Evolutionary conservation across 805 yeast genomes (phyloP), one percentile per base, ranked within the genome.

Genomic region (Suhomyces sp.): DNA sequence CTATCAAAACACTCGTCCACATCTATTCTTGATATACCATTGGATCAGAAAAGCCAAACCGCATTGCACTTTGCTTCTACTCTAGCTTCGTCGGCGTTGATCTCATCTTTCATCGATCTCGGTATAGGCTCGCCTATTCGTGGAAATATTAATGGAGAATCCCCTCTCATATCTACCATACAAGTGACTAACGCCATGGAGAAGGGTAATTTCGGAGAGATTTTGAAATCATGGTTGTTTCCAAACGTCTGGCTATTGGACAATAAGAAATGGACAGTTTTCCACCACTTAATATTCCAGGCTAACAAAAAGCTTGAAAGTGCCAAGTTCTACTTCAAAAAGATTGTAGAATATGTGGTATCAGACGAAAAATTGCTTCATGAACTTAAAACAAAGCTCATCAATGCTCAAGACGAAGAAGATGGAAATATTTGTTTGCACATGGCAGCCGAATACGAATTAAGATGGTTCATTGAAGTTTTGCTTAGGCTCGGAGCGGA

Each of bases 181-280:
- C 83, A 80, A 68, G 97, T 84, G 49, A 91, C 91, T 48, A 90
- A 89, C 63, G 81, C 91, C 55, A 85, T 86, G 70, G 97, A 90
- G 58, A 80, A 83, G 55, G 84, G 87, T 0, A 81, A 89, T 15
- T 94, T 94, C 69, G 80, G 80, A 47, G 81, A 81, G 48, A 68
- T 94, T 47, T 73, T 94, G 49, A 86, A 84, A 58, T 57, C 65
- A 33, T 75, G 84, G 61, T 69, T 93, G 24, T 88, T 87, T 65
- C 97, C 97, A 0, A 60, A 63, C 48, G 55, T 75, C 46, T 68
- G 70, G 69, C 63, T 75, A 47, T 63, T 65, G 47, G 74, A 93
- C 65, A 78, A 81, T 49, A 82, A 84, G 60, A 85, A 86, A 41
- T 81, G 96, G 60, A 84, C 97, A 0, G 82, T 94, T 12, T 69